phyloP scores from a whole-genome alignment of 805 yeast species.

The Myxozyma kluyveri region DNA sequence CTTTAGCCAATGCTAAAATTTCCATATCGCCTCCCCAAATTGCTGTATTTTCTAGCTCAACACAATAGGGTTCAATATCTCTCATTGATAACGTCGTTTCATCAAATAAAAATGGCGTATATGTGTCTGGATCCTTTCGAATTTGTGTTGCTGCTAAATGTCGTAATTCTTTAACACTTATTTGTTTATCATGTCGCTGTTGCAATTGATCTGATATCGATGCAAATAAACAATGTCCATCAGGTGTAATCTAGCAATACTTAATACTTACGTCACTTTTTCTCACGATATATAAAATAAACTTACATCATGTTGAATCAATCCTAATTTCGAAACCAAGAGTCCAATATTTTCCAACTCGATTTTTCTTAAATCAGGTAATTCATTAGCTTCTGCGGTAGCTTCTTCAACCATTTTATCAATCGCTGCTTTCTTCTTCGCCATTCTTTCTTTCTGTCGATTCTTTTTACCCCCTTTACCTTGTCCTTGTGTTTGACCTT shows the following conservation, averaged over 20 bases:
- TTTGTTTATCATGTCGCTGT: slow-evolving; percentile 46
- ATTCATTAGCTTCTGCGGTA: slow-evolving; percentile 58
- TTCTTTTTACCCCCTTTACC: slow-evolving; percentile 48
- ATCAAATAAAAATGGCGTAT: slow-evolving; percentile 77
- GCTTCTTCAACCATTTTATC: slow-evolving; percentile 67
- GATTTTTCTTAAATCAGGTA: slow-evolving; percentile 65
- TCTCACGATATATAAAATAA: too few relatives aligned
- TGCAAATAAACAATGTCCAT: slow-evolving; percentile 91
- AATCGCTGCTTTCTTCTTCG: slow-evolving; percentile 68
- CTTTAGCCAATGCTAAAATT: slow-evolving; percentile 72
- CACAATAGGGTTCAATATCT: slow-evolving; percentile 66
- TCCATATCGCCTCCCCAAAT: slow-evolving; percentile 98
- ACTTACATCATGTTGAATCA: slow-evolving; percentile 24
- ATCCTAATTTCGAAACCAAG: slow-evolving; percentile 7
- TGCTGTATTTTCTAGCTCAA: slow-evolving; percentile 68
- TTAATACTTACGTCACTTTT: too few relatives aligned
- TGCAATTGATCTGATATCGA: slow-evolving; percentile 76
- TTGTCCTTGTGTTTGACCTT: neutral
- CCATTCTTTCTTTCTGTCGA: slow-evolving; percentile 79
- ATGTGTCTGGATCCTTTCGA: slow-evolving; percentile 61
- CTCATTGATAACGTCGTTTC: slow-evolving; percentile 64
- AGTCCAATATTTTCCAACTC: slow-evolving; percentile 66
- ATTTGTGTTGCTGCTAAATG: slow-evolving; percentile 65
- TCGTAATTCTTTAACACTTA: slow-evolving; percentile 56
- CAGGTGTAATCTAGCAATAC: slow-evolving; percentile 58